Evolutionary conservation across 352 stramenopile species (phyloP), one percentile per base, ranked within the genome.

Genomic region (Globisporangium parvum): DNA sequence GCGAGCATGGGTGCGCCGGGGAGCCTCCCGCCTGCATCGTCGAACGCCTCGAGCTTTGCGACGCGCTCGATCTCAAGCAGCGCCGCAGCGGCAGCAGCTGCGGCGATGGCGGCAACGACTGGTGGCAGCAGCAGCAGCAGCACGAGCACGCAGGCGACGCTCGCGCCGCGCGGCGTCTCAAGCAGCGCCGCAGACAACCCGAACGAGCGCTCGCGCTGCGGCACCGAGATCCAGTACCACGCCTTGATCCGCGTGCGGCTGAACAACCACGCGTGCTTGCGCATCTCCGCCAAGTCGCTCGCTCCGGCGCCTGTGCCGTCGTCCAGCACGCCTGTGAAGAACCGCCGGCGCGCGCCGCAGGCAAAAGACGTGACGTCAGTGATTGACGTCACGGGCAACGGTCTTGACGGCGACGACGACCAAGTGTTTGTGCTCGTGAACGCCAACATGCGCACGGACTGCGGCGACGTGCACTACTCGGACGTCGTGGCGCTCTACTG

Each of bases 401-500:
- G 82, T 0, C 66, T 89, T 28, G 75, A 76, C 53, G 80, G 78
- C n/a, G 82, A 95, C 42, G 66, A 73, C 14, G 75, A 88, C 46
- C 82, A 95, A 46, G 70, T 91, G 8, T 95, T 95, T 63, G 77
- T 86, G 49, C 53, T 93, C 18, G 59, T 91, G 26, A 93, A 93
- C 50, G 80, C 71, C 2, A 84, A 74, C 37, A 70, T 91, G 55
- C 78, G 79, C 14, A 70, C 71, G 6, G 82, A 93, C 58, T 80
- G 73, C 51, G 78, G 69, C 9, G 73, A 82, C 45, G 79, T 93
- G 17, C 82, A 81, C 45, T 95, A 78, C 49, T 85, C 77, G 8
- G 80, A 95, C 39, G 62, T 84, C 11, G 81, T 93, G 17, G 84
- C 85, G 20, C 58, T 95, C 6, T 91, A 92, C 35, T 91, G 85